Percentiles rank a stretch among this genome's conserved stretches.
These are phyloP conservation scores for Acanthamoeba lugdunensis DNA, from an alignment of 208 protist species.

Conservation along the genomic window DNA sequence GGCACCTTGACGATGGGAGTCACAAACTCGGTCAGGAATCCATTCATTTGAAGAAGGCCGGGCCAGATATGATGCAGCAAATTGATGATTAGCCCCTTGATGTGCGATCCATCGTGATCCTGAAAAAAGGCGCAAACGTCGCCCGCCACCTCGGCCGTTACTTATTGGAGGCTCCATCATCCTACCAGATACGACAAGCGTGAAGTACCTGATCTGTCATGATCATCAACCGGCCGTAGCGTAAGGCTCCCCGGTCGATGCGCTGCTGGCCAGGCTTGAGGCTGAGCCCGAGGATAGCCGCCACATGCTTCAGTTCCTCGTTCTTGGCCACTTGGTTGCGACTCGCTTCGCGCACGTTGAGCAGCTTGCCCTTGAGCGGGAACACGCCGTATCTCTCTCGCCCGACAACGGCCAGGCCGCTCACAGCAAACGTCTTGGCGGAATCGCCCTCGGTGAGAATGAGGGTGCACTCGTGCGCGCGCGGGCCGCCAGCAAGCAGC, in stretches of 20 bases:
- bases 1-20: conserved; percentile 99
- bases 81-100: conserved; percentile 99
- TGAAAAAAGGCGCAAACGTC: conserved; percentile 14
- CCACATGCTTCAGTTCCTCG: conserved; percentile 93
- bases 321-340: conserved; percentile 94
- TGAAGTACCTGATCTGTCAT: conserved; percentile 97
- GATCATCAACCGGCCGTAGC: conserved; percentile 99
- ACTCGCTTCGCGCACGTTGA: conserved; percentile 98
- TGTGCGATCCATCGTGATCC: conserved; percentile 99
- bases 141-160: too few relatives aligned
- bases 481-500: conserved; percentile 96
- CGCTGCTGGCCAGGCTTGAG: conserved; percentile 85
- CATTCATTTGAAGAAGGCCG: conserved; percentile 92
- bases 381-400: conserved; percentile 99
- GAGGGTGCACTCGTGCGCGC: conserved; percentile 96
- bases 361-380: conserved; percentile 96
- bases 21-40: conserved; percentile 99
- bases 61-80: conserved; percentile 99
- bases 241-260: conserved; percentile 87
- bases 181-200: neutral
- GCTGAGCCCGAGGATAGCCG: conserved; percentile 91
- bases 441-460: conserved; percentile 99
- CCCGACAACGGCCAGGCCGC: conserved; percentile 97
- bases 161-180: too few relatives aligned
- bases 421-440: conserved; percentile 89